Percentiles rank a stretch among this genome's conserved stretches.
Conservation (phyloP, 2,329 filamentous ascomycete genomes). For the Nemania diffusa region DNA sequence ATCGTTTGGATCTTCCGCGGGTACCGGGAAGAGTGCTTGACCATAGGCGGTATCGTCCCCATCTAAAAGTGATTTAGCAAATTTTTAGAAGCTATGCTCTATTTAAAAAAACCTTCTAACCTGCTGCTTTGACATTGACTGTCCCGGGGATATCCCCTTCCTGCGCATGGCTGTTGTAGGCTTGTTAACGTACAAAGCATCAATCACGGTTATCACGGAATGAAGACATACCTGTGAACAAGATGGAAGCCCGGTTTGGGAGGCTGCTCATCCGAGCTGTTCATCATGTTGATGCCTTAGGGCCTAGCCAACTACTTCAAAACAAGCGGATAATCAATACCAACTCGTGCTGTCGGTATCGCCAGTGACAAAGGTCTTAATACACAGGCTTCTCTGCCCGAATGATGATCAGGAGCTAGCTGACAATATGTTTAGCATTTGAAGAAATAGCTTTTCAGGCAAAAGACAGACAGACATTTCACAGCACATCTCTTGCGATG, state of each 20-base stretch:
- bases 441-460: slow-evolving; percentile 18
- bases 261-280: neutral
- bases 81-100: neutral
- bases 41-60: slow-evolving; percentile 69
- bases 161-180: slow-evolving; percentile 56
- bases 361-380: neutral
- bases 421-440: neutral
- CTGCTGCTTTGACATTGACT: slow-evolving; percentile 58
- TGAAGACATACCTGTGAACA: slow-evolving; percentile 23
- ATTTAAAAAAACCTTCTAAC: slow-evolving; percentile 39
- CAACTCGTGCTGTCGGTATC: neutral
- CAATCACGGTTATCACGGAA: neutral
- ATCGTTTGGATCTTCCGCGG: slow-evolving; percentile 70
- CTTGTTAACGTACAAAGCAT: neutral
- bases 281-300: slow-evolving; percentile 17
- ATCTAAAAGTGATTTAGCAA: slow-evolving; percentile 50
- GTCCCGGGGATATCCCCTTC: slow-evolving; percentile 67
- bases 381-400: neutral
- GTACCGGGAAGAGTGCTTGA: slow-evolving; percentile 69
- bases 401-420: neutral
- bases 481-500: neutral
- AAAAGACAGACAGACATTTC: slow-evolving; percentile 14
- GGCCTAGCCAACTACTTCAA: neutral
- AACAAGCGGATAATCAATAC: neutral
- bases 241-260: slow-evolving; percentile 7